Percentiles rank a stretch among this genome's conserved stretches.
phyloP scores from a whole-genome alignment of 768 basidiomycete genomes.

The Cystobasidium tubakii region DNA sequence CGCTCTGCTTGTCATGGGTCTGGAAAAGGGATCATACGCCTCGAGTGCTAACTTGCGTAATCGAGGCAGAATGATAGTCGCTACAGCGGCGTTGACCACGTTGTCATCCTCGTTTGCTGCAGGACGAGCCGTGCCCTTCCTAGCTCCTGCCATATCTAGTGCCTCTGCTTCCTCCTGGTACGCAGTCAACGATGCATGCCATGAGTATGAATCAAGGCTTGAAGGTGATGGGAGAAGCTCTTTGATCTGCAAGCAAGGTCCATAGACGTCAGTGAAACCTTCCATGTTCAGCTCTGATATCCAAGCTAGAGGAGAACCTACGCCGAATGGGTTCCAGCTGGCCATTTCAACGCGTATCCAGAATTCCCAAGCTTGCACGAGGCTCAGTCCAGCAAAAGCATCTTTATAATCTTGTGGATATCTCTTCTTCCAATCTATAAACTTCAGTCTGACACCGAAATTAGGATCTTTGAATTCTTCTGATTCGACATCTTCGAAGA shows the following conservation, averaged over 20 bases:
- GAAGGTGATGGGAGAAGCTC: conserved; percentile 36
- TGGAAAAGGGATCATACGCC: conserved; percentile 51
- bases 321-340: conserved; percentile 52
- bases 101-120: conserved; percentile 50
- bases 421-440: conserved; percentile 50
- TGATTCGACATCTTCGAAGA: conserved; percentile 46
- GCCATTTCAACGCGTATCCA: conserved; percentile 53
- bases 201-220: conserved; percentile 49
- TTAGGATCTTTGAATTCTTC: conserved; percentile 44
- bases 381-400: conserved; percentile 51
- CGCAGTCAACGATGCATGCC: conserved; percentile 49
- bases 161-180: conserved; percentile 44
- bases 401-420: conserved; percentile 52
- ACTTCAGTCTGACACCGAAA: conserved; percentile 44
- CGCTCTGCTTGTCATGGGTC: conserved; percentile 49
- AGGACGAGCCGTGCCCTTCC: conserved; percentile 15
- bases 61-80: conserved; percentile 50
- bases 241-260: conserved; percentile 33
- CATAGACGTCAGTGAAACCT: neutral
- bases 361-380: conserved; percentile 53
- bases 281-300: too few relatives aligned
- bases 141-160: conserved; percentile 16
- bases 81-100: conserved; percentile 50
- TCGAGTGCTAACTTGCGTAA: conserved; percentile 45
- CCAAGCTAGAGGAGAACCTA: conserved; percentile 42